A percentile compares a stretch with the other conserved stretches of the same genome.
phyloP scores from a whole-genome alignment of 1,284 basidiomycete species.

The Fomitopsis palustris region DNA sequence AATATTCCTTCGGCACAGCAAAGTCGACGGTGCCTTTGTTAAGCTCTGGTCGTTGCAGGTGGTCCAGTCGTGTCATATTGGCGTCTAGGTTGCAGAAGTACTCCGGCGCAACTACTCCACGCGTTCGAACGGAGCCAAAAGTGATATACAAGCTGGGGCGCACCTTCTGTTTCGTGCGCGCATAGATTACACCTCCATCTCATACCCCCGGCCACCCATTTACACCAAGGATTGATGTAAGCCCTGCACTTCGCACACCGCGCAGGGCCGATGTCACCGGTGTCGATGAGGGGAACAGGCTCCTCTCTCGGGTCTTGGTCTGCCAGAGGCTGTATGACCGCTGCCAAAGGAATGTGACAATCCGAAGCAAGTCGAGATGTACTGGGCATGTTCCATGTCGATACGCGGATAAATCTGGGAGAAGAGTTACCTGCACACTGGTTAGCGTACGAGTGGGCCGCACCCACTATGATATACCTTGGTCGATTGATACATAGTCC shows the following conservation, averaged over 20 bases:
- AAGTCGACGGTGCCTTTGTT: conserved; percentile 94
- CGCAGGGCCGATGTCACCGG: conserved; percentile 70
- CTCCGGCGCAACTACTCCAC: conserved; percentile 59
- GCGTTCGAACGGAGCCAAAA: neutral
- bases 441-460: neutral
- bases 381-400: conserved; percentile 74
- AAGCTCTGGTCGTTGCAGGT: conserved; percentile 82
- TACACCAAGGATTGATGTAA: conserved; percentile 96
- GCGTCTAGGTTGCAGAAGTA: conserved; percentile 89
- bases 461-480: conserved; percentile 51
- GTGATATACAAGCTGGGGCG: conserved; percentile 16
- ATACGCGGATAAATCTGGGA: conserved; percentile 63
- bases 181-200: conserved; percentile 96
- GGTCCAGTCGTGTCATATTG: conserved; percentile 80
- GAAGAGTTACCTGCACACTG: conserved; percentile 58
- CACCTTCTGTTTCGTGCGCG: conserved; percentile 78
- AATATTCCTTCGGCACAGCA: conserved; percentile 81
- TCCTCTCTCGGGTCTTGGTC: conserved; percentile 81
- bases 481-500: conserved; percentile 88
- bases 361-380: conserved; percentile 80
- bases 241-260: conserved; percentile 86
- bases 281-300: conserved; percentile 74
- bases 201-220: conserved; percentile 82
- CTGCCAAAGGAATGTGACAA: conserved; percentile 82
- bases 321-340: conserved; percentile 90